phyloP scores from a whole-genome alignment of 202 grass and related monocot species.

The Schoenoplectus triqueter region DNA sequence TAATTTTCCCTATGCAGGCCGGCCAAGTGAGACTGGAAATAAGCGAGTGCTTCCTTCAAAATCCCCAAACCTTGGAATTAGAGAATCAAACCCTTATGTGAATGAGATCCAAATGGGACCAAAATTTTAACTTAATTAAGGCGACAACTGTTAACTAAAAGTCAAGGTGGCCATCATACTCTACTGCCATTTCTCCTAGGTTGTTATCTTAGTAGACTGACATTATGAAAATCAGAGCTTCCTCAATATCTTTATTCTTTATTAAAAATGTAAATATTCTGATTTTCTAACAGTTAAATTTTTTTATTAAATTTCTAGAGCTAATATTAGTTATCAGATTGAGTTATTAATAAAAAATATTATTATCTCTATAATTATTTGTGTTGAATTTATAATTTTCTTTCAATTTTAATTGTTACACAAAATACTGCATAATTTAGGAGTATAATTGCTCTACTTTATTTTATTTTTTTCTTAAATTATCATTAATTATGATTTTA shows the following conservation, averaged over 20 bases:
- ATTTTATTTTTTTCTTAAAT: too few relatives aligned
- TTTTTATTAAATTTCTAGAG: too few relatives aligned
- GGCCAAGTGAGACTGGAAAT: background rate
- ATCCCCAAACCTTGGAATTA: conserved; percentile 37
- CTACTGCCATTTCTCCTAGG: conserved; percentile 28
- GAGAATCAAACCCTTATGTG: conserved; percentile 24
- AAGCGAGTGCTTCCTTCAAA: conserved; percentile 32
- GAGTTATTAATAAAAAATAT: too few relatives aligned
- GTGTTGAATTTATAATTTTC: too few relatives aligned
- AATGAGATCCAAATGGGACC: conserved; percentile 14
- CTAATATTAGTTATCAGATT: too few relatives aligned
- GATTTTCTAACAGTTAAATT: too few relatives aligned
- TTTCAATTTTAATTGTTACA: too few relatives aligned
- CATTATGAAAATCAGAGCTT: conserved; percentile 27
- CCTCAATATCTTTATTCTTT: background rate
- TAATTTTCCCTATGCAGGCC: conserved; percentile 5
- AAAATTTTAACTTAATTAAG: conserved; percentile 34
- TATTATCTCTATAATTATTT: too few relatives aligned
- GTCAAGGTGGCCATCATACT: conserved; percentile 30
- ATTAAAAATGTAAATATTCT: too few relatives aligned
- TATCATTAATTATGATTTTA: too few relatives aligned
- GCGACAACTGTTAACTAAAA: conserved; percentile 34
- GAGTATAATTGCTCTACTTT: too few relatives aligned
- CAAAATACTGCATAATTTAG: too few relatives aligned
- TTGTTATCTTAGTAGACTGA: conserved; percentile 28